Conservation (phyloP, 2,329 filamentous ascomycete species). For the Scedosporium aurantiacum region DNA sequence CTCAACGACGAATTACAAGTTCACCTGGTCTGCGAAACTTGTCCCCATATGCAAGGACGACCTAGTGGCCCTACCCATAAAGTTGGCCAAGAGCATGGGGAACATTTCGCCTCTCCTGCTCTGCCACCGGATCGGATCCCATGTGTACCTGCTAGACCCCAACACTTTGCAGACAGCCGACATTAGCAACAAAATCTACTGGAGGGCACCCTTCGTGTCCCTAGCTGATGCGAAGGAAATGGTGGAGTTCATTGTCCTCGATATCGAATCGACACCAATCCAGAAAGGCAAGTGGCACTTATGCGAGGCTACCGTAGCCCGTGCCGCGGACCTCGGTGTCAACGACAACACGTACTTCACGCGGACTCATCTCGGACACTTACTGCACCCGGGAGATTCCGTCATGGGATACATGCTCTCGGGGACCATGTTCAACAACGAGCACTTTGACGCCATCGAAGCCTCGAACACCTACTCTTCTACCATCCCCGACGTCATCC, state of each 20-base stretch:
- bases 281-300: constrained; percentile 73
- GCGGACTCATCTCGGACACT: constrained; percentile 75
- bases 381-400: constrained; percentile 81
- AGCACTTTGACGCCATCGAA: constrained; percentile 74
- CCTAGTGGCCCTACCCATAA: constrained; percentile 82
- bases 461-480: constrained; percentile 62
- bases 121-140: constrained; percentile 80
- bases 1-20: constrained; percentile 85
- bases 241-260: constrained; percentile 87
- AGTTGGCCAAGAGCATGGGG: constrained; percentile 73
- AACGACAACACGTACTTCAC: constrained; percentile 86
- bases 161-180: constrained; percentile 86
- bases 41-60: constrained; percentile 97
- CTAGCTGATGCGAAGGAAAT: constrained; percentile 77
- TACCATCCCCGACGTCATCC: constrained; percentile 78
- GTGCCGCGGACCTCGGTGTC: constrained; percentile 71
- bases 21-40: constrained; percentile 78
- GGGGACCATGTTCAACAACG: constrained; percentile 87
- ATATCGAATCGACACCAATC: constrained; percentile 70
- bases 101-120: constrained; percentile 82
- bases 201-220: constrained; percentile 76
- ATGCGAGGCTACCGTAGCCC: constrained; percentile 78
- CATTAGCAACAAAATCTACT: constrained; percentile 72
- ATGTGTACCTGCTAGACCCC: constrained; percentile 81
- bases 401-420: constrained; percentile 89